Base-by-base conservation (phyloP, 106 monocot species). In the Cymbidium sinense region DNA sequence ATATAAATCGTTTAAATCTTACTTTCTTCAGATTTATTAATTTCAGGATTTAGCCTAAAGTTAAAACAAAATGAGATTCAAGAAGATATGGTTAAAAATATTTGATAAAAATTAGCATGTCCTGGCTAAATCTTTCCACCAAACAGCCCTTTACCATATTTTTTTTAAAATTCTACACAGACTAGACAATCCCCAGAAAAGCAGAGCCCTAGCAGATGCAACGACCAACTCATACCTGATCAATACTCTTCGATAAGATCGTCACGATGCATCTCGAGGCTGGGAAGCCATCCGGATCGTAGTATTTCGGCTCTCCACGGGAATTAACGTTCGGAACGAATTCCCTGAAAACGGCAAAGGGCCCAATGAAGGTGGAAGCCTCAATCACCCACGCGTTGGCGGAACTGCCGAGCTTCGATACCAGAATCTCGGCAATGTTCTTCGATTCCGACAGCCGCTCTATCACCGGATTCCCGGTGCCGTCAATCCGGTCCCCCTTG, bases 301-400 rank as follows among this genome's bases (percentile, higher is more conserved):
- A 98, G 28, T 80, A n/a, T 35, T 80, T 73, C 1, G 96, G 96
- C 27, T 98, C 86, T 12, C 96, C 96, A 1, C 34, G 41, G 6
- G 79, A 85, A 70, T 92, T 81, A 83, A 92, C 88, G n/a, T 76
- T 50, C 34, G 91, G 96, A 8, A 94, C 70, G 17, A 98, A 75
- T 74, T 94, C 91, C 75, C 70, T 82, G 78, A 94, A 98, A 13
- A 98, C 83, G 3, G 96, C 93, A 31, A 98, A 92, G 8, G 93
- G 80, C 0, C 94, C 94, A 30, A 67, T 79, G 79, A 88, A 94
- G 34, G 85, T 77, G 44, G 94, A 81, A 12, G 96, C 89, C n/a
- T 85, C 88, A 35, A 98, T 73, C 72, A 98, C 88, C 96, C 94
- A 98, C 0, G 81, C 87, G 71, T 93, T 91, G 69, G 67, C 76